Conservation (phyloP, 164 flowering plant genomes). For the Brasenia schreberi region DNA sequence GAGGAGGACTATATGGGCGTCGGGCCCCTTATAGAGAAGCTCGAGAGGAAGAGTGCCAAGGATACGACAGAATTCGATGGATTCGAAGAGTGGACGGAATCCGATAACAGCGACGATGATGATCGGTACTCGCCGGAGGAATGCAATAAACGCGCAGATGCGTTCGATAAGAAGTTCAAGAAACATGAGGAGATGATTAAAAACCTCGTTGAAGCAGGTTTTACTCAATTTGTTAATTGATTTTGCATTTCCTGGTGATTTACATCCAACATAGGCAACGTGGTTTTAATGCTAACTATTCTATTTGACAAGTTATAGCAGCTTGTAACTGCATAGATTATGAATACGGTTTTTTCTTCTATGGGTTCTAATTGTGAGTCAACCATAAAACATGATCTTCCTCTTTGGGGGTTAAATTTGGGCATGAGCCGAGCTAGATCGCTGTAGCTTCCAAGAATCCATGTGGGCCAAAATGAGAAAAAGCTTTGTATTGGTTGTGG, state of each 20-base stretch:
- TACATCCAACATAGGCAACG: neutral
- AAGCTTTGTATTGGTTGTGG: too few relatives aligned
- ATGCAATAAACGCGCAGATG: conserved; percentile 15
- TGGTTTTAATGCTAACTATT: neutral
- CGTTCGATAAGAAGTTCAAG: conserved; percentile 40
- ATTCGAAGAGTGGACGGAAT: conserved; percentile 48
- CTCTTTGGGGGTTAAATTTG: too few relatives aligned
- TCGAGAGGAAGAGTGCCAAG: conserved; percentile 40
- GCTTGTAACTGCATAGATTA: too few relatives aligned
- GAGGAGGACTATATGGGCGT: conserved; percentile 71
- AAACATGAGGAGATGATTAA: conserved; percentile 46
- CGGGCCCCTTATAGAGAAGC: conserved; percentile 47
- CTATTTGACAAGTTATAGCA: too few relatives aligned
- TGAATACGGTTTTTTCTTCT: too few relatives aligned
- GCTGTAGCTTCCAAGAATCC: too few relatives aligned
- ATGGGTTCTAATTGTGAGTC: too few relatives aligned
- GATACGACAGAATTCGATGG: conserved; percentile 7
- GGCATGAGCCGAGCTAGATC: too few relatives aligned
- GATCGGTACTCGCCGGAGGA: conserved; percentile 32
- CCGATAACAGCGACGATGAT: conserved; percentile 47
- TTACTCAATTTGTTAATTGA: neutral
- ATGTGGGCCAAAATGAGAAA: too few relatives aligned
- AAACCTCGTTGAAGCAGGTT: conserved; percentile 13
- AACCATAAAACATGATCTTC: too few relatives aligned
- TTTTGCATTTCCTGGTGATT: neutral